Percentiles rank a stretch among this genome's conserved stretches.
These are phyloP conservation scores for Lichtheimia hyalospora DNA, from an alignment of 371 early-diverging fungal genomes.

Conservation along the genomic window DNA sequence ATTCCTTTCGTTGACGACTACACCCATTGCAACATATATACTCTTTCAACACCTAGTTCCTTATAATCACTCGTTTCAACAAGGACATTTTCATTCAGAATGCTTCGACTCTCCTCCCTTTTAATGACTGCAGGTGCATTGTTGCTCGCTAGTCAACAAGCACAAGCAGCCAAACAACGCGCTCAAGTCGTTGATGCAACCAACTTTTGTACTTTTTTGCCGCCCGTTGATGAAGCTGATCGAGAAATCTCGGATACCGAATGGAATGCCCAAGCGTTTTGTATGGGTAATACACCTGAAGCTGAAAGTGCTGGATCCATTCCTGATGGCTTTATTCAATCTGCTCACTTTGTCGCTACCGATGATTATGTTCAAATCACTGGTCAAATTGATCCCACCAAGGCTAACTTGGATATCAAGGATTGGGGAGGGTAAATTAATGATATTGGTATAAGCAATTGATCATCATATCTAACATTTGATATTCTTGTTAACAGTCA, in stretches of 20 bases:
- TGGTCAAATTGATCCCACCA: slow-evolving; percentile 48
- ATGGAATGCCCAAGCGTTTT: slow-evolving; percentile 52
- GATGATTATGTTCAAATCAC: slow-evolving; percentile 54
- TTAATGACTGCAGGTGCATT: too few species aligned
- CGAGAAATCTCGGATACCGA: slow-evolving; percentile 46
- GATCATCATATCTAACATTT: too few species aligned
- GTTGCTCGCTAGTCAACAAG: too few species aligned
- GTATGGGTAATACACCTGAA: slow-evolving; percentile 43
- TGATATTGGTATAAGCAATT: background rate
- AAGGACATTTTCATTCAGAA: too few species aligned
- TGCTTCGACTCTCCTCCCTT: too few species aligned
- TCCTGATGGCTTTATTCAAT: slow-evolving; percentile 43
- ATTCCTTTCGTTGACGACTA: too few species aligned
- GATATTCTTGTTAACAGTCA: slow-evolving; percentile 16
- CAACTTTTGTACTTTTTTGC: slow-evolving; percentile 58
- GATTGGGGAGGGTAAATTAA: slow-evolving; percentile 45
- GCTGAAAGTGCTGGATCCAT: slow-evolving; percentile 38
- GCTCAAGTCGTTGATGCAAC: slow-evolving; percentile 37
- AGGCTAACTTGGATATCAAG: slow-evolving; percentile 30
- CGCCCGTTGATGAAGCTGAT: slow-evolving; percentile 37
- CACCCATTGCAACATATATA: too few species aligned
- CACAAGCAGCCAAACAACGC: too few species aligned
- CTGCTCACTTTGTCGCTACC: slow-evolving; percentile 43
- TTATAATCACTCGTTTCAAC: too few species aligned
- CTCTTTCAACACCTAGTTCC: too few species aligned